phyloP scores from a whole-genome alignment of 768 basidiomycete species.

The Hygrophoropsis aurantiaca region DNA sequence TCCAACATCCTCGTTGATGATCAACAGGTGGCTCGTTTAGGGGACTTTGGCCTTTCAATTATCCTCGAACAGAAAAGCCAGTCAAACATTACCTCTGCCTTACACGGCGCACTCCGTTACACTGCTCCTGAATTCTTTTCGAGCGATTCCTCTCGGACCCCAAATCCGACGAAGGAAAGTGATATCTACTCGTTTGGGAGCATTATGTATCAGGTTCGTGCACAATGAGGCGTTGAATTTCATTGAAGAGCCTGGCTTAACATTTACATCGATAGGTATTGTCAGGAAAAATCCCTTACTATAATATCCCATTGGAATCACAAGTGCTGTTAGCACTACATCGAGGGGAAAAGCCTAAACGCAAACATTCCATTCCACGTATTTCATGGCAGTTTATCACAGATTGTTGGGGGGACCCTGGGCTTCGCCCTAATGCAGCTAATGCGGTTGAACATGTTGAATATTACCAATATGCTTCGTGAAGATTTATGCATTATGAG shows the following conservation, averaged over 20 bases:
- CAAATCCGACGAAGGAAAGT: conserved; percentile 17
- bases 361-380: too few relatives aligned
- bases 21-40: conserved; percentile 34
- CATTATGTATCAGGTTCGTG: conserved; percentile 14
- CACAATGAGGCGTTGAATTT: background rate
- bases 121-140: conserved; percentile 37
- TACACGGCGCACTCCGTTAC: conserved; percentile 39
- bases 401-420: too few relatives aligned
- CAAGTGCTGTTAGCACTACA: too few relatives aligned
- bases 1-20: conserved; percentile 44
- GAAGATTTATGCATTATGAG: too few relatives aligned
- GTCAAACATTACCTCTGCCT: conserved; percentile 25
- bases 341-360: too few relatives aligned
- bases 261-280: background rate
- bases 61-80: conserved; percentile 33
- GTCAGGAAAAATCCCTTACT: background rate
- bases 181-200: conserved; percentile 42
- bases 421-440: too few relatives aligned
- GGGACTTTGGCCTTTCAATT: conserved; percentile 45
- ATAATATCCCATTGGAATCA: too few relatives aligned
- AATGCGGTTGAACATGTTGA: too few relatives aligned
- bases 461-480: too few relatives aligned
- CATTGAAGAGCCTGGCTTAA: background rate
- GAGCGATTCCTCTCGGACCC: conserved; percentile 7
- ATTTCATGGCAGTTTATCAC: too few relatives aligned